phyloP scores from a whole-genome alignment of 768 basidiomycete species.

The Cyathus striatus region DNA sequence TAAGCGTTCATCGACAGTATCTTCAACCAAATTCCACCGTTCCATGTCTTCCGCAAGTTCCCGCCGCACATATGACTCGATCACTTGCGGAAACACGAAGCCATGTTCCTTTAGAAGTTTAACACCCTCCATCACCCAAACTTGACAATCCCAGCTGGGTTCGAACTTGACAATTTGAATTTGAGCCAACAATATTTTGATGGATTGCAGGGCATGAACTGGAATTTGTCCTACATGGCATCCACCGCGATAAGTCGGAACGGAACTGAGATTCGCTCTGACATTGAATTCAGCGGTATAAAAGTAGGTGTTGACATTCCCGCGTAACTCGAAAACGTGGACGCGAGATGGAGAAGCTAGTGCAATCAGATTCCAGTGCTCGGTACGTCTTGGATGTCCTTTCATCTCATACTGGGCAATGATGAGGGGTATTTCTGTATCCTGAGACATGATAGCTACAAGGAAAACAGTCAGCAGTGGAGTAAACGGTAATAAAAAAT shows the following conservation, averaged over 20 bases:
- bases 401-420: constrained; percentile 3
- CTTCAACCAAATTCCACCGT: constrained; percentile 6
- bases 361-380: constrained; percentile 7
- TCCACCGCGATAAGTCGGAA: constrained; percentile 7
- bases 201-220: constrained; percentile 2
- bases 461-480: too few species aligned
- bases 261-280: constrained; percentile 1
- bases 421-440: constrained; percentile 5
- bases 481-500: too few species aligned
- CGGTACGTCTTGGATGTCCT: constrained; percentile 3
- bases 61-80: constrained; percentile 3
- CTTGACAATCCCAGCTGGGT: constrained; percentile 6
- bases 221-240: constrained; percentile 9
- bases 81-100: constrained; percentile 4
- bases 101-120: constrained; percentile 4
- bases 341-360: constrained; percentile 4
- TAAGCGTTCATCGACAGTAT: constrained; percentile 7
- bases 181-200: constrained; percentile 3
- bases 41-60: constrained; percentile 6
- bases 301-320: constrained; percentile 6
- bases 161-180: constrained; percentile 6
- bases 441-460: constrained; percentile 3
- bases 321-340: constrained; percentile 7
- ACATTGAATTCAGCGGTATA: constrained; percentile 4
- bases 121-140: constrained; percentile 8